Base-by-base conservation (phyloP, 2,329 filamentous ascomycete genomes). In the Chaetomiaceae sp. region DNA sequence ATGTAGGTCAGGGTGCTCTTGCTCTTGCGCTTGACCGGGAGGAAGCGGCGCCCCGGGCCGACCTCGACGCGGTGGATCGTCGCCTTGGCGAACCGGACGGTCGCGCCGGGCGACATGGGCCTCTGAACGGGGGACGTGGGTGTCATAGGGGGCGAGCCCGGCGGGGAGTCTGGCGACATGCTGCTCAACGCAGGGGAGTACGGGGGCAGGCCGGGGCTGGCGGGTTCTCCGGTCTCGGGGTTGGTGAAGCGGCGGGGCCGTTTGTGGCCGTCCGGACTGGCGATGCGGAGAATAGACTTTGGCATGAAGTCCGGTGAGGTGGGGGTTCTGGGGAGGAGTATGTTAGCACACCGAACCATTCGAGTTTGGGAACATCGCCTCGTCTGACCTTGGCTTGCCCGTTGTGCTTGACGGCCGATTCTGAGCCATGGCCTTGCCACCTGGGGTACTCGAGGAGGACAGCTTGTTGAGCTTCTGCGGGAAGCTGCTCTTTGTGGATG, bases 1-100 rank as follows among this genome's bases (percentile, higher is more conserved):
- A 63, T 54, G 50, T 63, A 63, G 12, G 60, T 58, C 20, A 62
- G 39, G 7, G 60, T 61, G 52, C 60, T 62, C 51, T 61, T 61
- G 53, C 56, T 60, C 54, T 57, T 60, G 37, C 58, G 58, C 52
- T 56, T 58, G 12, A 62, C 58, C 2, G 61, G 60, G 4, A 58
- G 46, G 34, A 63, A 56, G n/a, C 56, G 58, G 10, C 58, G 55
- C 17, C 59, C 58, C 0, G 60, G 58, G 8, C 53, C 53, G 20
- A 63, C 57, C 16, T 63, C 60, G 43, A 63, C 58, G n/a, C 54
- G 43, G 55, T 62, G 61, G 7, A 60, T 54, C 4, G 61, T 63
- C 7, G 58, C 58, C 16, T 60, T 61, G 43, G 59, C 60, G 31
- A 63, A 63, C 13, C 60, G 50, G 12, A 63, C 61, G 5, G 59